A percentile compares a stretch with the other conserved stretches of the same genome.
These are phyloP conservation scores for Pleurotus sapidus DNA, from an alignment of 768 basidiomycete species.

Conservation along the genomic window DNA sequence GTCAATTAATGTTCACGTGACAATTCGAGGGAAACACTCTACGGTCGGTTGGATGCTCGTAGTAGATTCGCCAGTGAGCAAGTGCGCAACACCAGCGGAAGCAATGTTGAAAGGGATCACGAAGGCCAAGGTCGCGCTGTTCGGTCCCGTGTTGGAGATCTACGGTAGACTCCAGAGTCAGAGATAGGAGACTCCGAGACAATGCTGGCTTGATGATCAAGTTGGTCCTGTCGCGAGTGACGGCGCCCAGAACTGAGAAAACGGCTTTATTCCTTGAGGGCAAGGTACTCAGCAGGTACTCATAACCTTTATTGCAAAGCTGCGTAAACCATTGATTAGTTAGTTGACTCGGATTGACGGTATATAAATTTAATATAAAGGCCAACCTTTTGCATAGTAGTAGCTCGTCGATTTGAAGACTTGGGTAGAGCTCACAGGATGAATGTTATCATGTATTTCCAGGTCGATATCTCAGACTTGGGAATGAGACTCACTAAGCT, in stretches of 20 bases:
- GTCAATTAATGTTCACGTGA: too few species aligned
- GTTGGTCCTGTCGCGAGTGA: slow-evolving; percentile 33
- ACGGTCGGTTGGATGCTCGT: slow-evolving; percentile 43
- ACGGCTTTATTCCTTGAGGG: slow-evolving; percentile 44
- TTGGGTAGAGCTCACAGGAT: too few species aligned
- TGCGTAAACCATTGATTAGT: slow-evolving; percentile 31
- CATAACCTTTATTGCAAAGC: slow-evolving; percentile 66
- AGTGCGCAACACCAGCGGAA: slow-evolving; percentile 38
- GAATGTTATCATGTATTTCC: neutral
- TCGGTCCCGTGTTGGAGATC: slow-evolving; percentile 50
- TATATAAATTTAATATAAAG: too few species aligned
- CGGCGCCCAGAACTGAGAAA: slow-evolving; percentile 72
- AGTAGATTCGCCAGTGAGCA: slow-evolving; percentile 46
- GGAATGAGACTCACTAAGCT: too few species aligned
- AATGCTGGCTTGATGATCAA: slow-evolving; percentile 51
- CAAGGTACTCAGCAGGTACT: slow-evolving; percentile 62
- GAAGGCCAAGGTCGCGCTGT: slow-evolving; percentile 44
- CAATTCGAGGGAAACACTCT: too few species aligned
- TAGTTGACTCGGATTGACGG: neutral
- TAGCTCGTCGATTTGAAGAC: too few species aligned
- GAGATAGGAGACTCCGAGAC: too few species aligned
- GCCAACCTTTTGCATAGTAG: too few species aligned
- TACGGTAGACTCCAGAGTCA: slow-evolving; percentile 17
- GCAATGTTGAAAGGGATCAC: slow-evolving; percentile 53
- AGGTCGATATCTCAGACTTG: neutral